Conservation (phyloP, 441 rosid genomes). For the Croton setiger region DNA sequence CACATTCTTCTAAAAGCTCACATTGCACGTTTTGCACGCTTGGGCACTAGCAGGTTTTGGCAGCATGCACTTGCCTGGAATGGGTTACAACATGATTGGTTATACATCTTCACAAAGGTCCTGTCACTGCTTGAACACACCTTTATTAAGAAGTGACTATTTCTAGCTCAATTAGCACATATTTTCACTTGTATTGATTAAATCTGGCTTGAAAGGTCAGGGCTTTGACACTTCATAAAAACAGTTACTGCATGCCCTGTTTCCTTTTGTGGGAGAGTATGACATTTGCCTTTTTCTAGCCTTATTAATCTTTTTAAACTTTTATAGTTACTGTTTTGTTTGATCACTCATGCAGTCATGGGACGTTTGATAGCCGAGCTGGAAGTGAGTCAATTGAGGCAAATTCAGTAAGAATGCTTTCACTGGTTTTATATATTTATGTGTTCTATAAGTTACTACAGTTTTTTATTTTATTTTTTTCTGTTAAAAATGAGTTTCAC, state of each 20-base stretch:
- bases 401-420: conserved; percentile 42
- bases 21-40: conserved; percentile 90
- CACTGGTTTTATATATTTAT: conserved; percentile 8
- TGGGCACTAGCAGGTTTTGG: conserved; percentile 96
- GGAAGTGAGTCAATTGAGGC: conserved; percentile 34
- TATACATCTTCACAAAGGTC: conserved; percentile 95
- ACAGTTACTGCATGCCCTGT: conserved; percentile 31
- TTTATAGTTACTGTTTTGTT: conserved; percentile 17
- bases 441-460: not conserved
- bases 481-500: not conserved
- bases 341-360: conserved; percentile 47
- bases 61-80: conserved; percentile 88
- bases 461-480: not conserved
- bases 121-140: conserved; percentile 82
- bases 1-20: conserved; percentile 67
- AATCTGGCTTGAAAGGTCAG: conserved; percentile 34
- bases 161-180: conserved; percentile 29
- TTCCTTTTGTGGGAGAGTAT: conserved; percentile 27
- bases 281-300: not conserved
- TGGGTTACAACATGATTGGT: conserved; percentile 76
- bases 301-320: not conserved
- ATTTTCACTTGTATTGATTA: conserved; percentile 24
- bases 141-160: conserved; percentile 34
- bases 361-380: conserved; percentile 40
- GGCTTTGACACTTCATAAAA: conserved; percentile 34